Evolutionary conservation across 2,329 filamentous ascomycete genomes (phyloP), one percentile per base, ranked within the genome.

Genomic region (Penicillium sp.): DNA sequence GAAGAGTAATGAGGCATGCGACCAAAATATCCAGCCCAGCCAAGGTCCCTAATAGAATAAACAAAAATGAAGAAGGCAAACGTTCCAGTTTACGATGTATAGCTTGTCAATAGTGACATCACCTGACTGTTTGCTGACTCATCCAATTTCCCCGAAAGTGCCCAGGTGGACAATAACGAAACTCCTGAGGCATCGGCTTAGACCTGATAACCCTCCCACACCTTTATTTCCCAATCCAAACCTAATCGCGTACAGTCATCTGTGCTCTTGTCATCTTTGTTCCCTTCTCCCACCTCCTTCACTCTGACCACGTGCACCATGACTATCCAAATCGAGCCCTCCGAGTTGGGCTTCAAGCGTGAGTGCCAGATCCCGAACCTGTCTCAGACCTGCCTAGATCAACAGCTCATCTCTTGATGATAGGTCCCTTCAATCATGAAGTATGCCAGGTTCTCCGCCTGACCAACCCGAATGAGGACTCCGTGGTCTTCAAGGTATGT

Each of bases 341-440:
- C 84, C 65, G 94, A 97, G 83, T 86, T 99, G 72, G 89, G 86
- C 79, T 99, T 99, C 80, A 88, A 87, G 78, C 89, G 94, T 97
- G 64, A 63, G 76, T 65, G 49, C 58, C 57, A 29, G 45, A 60
- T 59, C 44, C 52, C 41, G 44, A 44, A 25, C 16, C 29, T 35
- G 21, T 45, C 31, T 21, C 18, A 47, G 42, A 18, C 18, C 31
- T 37, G 44, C 40, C 46, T 31, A 31, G 31, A 38, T 44, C 34
- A 54, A 31, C 34, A 31, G 61, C 57, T 70, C 50, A 67, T 69
- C 64, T 52, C 21, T 25, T 21, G 66, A 46, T 48, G 51, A 52
- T 55, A 86, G 84, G 84, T 52, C 84, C 83, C 51, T 87, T 86
- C 74, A 83, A 80, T 65, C 80, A 81, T 56, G 84, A 87, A 74